Conservation (phyloP, 2,329 filamentous ascomycete species). For the Tolypocladium cylindrosporum region DNA sequence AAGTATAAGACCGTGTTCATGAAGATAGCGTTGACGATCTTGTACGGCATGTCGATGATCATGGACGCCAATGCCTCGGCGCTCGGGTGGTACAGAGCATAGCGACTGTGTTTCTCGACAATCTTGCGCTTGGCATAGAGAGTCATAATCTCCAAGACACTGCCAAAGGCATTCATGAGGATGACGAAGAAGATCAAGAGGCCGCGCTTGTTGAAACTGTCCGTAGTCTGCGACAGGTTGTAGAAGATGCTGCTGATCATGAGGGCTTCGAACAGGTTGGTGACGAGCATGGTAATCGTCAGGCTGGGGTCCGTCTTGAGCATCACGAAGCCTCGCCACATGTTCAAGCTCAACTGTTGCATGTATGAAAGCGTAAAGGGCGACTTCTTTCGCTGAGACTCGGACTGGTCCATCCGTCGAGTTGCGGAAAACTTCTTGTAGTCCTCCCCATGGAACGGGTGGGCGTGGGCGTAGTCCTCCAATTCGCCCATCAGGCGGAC, state of each 20-base stretch:
- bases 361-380: neutral
- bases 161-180: neutral
- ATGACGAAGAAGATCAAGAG: neutral
- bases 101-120: conserved; percentile 28
- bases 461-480: conserved; percentile 21
- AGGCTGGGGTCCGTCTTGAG: neutral
- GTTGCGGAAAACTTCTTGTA: neutral
- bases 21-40: conserved; percentile 20
- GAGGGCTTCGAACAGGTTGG: neutral
- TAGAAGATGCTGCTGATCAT: neutral
- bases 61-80: conserved; percentile 25
- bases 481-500: conserved; percentile 9
- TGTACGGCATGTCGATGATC: conserved; percentile 33
- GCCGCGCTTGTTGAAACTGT: neutral
- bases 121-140: conserved; percentile 26
- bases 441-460: neutral
- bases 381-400: neutral
- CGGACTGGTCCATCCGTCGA: neutral
- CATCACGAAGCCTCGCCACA: neutral
- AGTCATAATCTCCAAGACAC: conserved; percentile 23
- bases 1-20: neutral
- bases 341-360: neutral
- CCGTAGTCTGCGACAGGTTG: neutral
- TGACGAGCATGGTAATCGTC: neutral
- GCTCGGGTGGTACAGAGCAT: conserved; percentile 27